Evolutionary conservation across 2,329 filamentous ascomycete genomes (phyloP), one percentile per base, ranked within the genome.

Genomic region (Fusarium verrucosum): DNA sequence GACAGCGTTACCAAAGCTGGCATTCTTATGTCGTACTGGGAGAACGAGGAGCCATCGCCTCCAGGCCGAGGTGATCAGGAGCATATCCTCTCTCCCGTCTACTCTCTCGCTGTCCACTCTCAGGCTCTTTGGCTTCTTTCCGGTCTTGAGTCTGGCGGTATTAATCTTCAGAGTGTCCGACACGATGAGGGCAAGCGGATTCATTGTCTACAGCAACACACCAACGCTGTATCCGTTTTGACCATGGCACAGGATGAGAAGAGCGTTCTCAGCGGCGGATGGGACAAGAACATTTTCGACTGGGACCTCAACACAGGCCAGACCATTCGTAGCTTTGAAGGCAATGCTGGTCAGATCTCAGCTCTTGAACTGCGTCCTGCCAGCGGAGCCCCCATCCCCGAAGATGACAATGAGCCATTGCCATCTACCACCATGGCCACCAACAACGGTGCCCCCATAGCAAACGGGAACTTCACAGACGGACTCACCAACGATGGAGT

Each of bases 1-100:
- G 95, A 99, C 75, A 97, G 92, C 70, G 95, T 99, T 38, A 92
- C 92, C 53, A 99, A 99, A 77, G 94, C 94, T 3, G 95, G 94
- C 2, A 92, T 97, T 7, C 80, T 98, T 45, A 89, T 97, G 85
- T 96, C 92, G 47, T 99, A 99, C 76, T 99, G 95, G 95, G 95
- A 97, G 76, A 99, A 98, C 72, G 94, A 97, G 75, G 94, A 99
- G 74, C 86, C 87, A 3, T 66, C 78, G 4, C 74, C 73, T 1
- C 75, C 78, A 0, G 76, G 77, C 6, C 76, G 79, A 32, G 76
- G 81, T 14, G 80, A 81, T 13, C 80, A 90, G 43, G 89, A 92
- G 4, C 79, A 86, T 22, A 79, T 85, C 7, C 78, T 94, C n/a
- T 96, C 92, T 10, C 93, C 95, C 0, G 94, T 99, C 0, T 99